phyloP scores from a whole-genome alignment of 768 basidiomycete species.

The Hygrophoropsis aurantiaca region DNA sequence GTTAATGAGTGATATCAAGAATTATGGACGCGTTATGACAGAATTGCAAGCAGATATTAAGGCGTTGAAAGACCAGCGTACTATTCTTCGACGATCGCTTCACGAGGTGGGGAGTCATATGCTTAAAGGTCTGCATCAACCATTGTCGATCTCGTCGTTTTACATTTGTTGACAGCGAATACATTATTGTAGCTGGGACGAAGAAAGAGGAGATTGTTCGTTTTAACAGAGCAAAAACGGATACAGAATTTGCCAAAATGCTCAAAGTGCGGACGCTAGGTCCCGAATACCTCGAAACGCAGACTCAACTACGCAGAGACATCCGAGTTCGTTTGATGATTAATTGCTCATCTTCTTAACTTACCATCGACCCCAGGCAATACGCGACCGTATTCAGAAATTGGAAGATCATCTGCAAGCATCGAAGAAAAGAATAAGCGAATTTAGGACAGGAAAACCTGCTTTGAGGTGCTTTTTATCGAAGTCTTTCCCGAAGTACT shows the following conservation, averaged over 20 bases:
- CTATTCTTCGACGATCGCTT: conserved; percentile 40
- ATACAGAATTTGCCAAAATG: conserved; percentile 77
- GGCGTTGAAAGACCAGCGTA: conserved; percentile 43
- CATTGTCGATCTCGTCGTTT: background rate
- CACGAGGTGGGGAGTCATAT: conserved; percentile 63
- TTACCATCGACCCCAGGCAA: conserved; percentile 41
- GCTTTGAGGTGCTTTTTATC: conserved; percentile 51
- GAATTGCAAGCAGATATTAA: conserved; percentile 52
- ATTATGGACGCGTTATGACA: conserved; percentile 41
- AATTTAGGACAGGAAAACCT: conserved; percentile 61
- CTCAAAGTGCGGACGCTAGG: conserved; percentile 75
- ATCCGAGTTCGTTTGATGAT: conserved; percentile 54
- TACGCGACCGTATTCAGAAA: conserved; percentile 73
- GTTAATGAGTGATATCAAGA: conserved; percentile 49
- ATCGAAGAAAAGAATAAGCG: conserved; percentile 67
- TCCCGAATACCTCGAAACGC: conserved; percentile 85
- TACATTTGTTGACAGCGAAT: background rate
- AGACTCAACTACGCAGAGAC: conserved; percentile 68
- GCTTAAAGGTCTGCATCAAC: conserved; percentile 54
- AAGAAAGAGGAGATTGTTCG: conserved; percentile 81
- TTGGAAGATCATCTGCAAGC: conserved; percentile 72
- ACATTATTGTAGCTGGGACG: conserved; percentile 59
- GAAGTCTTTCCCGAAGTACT: background rate
- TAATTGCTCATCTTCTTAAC: conserved; percentile 6
- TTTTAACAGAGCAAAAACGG: conserved; percentile 74